These are phyloP conservation scores for Botrytis galanthina DNA, from an alignment of 2,329 filamentous ascomycete genomes.

Conservation along the genomic window DNA sequence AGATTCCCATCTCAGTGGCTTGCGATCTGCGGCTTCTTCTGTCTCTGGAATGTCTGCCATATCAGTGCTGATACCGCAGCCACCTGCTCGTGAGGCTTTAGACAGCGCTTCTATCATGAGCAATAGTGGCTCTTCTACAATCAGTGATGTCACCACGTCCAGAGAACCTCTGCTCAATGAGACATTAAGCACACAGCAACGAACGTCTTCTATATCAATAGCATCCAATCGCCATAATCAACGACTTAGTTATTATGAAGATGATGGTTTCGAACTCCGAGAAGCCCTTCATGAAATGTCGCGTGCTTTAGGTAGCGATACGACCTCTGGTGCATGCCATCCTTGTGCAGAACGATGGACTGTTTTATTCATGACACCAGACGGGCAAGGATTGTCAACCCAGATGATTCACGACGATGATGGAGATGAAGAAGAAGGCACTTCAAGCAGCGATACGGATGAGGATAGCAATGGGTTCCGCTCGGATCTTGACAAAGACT, in stretches of 20 bases:
- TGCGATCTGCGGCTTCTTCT: conserved; percentile 65
- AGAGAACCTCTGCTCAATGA: conserved; percentile 62
- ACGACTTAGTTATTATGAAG: conserved; percentile 54
- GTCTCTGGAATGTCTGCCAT: conserved; percentile 65
- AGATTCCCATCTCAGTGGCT: conserved; percentile 55
- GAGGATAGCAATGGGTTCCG: conserved; percentile 55
- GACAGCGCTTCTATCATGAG: conserved; percentile 71
- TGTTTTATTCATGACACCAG: conserved; percentile 72
- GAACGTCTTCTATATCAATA: conserved; percentile 52
- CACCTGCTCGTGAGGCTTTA: conserved; percentile 50
- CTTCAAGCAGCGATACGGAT: conserved; percentile 58
- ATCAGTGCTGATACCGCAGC: conserved; percentile 67
- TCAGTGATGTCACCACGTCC: conserved; percentile 67
- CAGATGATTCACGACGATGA: conserved; percentile 71
- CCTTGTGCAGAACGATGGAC: conserved; percentile 83
- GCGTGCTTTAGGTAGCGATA: conserved; percentile 62
- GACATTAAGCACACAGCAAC: conserved; percentile 48
- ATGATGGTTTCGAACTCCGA: conserved; percentile 64
- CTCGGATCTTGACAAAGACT: conserved; percentile 71
- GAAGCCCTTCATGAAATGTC: conserved; percentile 69
- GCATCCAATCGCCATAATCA: conserved; percentile 46
- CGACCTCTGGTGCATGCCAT: conserved; percentile 66
- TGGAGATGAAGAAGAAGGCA: conserved; percentile 66
- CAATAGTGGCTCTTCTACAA: conserved; percentile 68
- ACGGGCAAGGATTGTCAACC: conserved; percentile 67